Base-by-base conservation (phyloP, 1,284 basidiomycete species). In the Rhodotorula sp. region DNA sequence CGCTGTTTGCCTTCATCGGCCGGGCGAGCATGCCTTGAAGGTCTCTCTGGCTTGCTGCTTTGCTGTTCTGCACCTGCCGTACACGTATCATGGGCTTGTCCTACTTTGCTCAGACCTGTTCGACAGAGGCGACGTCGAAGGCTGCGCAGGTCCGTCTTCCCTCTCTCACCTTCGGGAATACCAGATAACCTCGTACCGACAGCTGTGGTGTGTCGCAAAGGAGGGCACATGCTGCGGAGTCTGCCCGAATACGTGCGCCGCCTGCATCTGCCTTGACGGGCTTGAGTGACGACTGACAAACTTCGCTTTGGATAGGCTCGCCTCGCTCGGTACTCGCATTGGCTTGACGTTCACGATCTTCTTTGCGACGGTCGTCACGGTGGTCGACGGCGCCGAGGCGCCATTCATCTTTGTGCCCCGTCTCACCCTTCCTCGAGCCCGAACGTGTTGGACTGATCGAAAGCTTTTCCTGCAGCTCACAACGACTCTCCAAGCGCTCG, bases 201-300 rank as follows among this genome's bases (percentile, higher is more conserved):
- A 68, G 67, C 32, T 53, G 1, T 68, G 67, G 67, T 68, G 67
- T 24, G 62, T 68, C 0, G 56, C 19, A 29, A 61, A 64, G 19
- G 53, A 56, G 67, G 68, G 68, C 2, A 59, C 46, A 2, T 70
- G 68, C 17, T 70, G 68, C 39, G 64, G 51, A 22, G 48, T 70
- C 19, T 70, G 68, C 32, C 53, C 64, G 15, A 66, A 70, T 11
- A 68, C 62, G 46, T 53, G 15, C n/a, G 44, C 5, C 8, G 17
- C 7, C 36, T 8, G 4, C 24, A n/a, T 4, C 24, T 20, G 11
- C 3, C 8, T 5, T 24, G 7, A 3, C 6, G 20, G n/a, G 30
- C 9, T 5, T 9, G 34, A 5, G 32, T 20, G 3, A 32, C 22
- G 17, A 7, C 10, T 36, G 10, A 20, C 24, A 9, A 8, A 20